Conservation (phyloP, 106 monocot species). For the Phalaenopsis aphrodite region DNA sequence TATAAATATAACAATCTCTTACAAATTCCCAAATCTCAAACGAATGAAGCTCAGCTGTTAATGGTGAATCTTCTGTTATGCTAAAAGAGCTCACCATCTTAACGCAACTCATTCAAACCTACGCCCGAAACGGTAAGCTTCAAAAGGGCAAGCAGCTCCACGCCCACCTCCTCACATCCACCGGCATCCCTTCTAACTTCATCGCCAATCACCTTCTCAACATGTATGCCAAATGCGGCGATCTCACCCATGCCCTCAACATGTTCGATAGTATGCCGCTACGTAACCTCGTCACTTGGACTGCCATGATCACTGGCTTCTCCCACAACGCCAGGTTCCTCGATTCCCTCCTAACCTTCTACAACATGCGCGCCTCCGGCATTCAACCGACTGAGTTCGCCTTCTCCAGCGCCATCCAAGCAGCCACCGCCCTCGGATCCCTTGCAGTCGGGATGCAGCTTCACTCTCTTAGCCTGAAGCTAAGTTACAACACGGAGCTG, state of each 20-base stretch:
- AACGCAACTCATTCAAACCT: conserved; percentile 38
- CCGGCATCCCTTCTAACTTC: conserved; percentile 24
- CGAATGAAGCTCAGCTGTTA: neutral
- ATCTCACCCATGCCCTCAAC: conserved; percentile 11
- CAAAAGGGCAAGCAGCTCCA: conserved; percentile 34
- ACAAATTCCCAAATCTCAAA: neutral
- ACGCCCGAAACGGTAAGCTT: conserved; percentile 18
- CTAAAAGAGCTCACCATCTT: conserved; percentile 16
- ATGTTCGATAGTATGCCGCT: conserved; percentile 35
- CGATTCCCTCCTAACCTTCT: conserved; percentile 26
- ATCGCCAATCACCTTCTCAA: conserved; percentile 47
- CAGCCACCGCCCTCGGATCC: conserved; percentile 5
- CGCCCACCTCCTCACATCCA: conserved; percentile 22
- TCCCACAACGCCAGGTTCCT: conserved; percentile 16
- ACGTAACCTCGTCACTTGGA: conserved; percentile 35
- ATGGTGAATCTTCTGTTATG: neutral
- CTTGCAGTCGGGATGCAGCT: conserved; percentile 20
- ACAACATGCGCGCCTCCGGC: conserved; percentile 19
- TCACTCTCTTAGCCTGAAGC: conserved; percentile 29
- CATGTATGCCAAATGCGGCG: conserved; percentile 45
- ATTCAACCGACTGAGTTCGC: conserved; percentile 39
- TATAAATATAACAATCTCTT: no score
- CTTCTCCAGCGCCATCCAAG: conserved; percentile 36
- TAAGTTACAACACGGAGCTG: conserved; percentile 24
- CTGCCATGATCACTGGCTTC: conserved; percentile 35